A percentile compares a stretch with the other conserved stretches of the same genome.
phyloP scores from a whole-genome alignment of 2,329 filamentous ascomycete species.

The Diaporthe humulicola region DNA sequence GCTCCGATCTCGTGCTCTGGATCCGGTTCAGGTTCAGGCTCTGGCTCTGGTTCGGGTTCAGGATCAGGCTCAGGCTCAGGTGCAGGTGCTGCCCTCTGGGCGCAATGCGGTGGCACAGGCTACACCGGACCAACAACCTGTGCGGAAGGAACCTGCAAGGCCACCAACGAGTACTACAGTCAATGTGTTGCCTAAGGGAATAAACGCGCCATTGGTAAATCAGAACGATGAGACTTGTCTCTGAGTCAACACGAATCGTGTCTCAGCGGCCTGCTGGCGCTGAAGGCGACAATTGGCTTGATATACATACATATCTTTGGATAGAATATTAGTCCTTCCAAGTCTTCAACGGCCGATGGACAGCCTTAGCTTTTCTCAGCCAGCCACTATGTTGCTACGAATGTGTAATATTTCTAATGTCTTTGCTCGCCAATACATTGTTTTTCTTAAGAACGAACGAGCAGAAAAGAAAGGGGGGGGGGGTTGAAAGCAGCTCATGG shows the following conservation, averaged over 20 bases:
- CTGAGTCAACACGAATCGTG: neutral
- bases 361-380: neutral
- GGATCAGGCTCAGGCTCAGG: neutral
- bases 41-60: neutral
- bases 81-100: slow-evolving; percentile 12
- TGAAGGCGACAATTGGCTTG: neutral
- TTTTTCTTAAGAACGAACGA: neutral
- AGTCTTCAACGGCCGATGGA: neutral
- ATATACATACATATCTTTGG: neutral
- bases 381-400: neutral
- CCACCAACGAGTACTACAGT: slow-evolving; percentile 8
- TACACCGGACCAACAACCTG: slow-evolving; percentile 17
- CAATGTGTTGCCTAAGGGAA: slow-evolving; percentile 2
- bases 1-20: slow-evolving; percentile 17
- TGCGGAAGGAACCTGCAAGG: slow-evolving; percentile 13
- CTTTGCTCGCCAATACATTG: neutral
- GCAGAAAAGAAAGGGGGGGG: neutral
- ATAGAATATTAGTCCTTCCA: neutral
- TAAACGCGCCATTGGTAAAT: neutral
- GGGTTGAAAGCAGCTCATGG: neutral
- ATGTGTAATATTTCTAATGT: neutral
- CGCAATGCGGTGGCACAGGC: slow-evolving; percentile 2
- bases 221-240: neutral
- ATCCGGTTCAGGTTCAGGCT: neutral
- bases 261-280: no score